Evolutionary conservation across 2,329 filamentous ascomycete species (phyloP), one percentile per base, ranked within the genome.

Genomic region (Coniochaeta hoffmannii): DNA sequence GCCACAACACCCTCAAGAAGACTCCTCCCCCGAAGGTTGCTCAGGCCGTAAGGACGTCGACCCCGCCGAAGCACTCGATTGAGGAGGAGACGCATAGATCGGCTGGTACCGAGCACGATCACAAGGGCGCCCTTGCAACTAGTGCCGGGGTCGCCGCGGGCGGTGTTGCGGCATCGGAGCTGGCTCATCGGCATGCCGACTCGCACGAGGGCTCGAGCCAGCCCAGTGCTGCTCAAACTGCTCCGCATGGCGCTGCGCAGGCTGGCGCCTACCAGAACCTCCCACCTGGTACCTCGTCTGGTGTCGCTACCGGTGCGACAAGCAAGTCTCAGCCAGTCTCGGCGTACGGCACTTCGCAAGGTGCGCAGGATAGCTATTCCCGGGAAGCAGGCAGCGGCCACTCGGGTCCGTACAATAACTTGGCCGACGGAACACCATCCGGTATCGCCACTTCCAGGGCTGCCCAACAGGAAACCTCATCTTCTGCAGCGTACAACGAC

Each of bases 351-450:
- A 28, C 41, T 2, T n/a, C 41, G 22, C 41, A 28, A 4, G 41
- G 6, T 12, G 10, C 41, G 19, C 41, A 46, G 22, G 22, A 3
- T 10, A 19, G 24, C 3, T 46, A 46, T 22, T 32, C 26, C 30
- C 10, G 50, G 15, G 50, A 35, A 35, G 50, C 30, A 17, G 50
- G 17, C n/a, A 28, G n/a, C 17, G 22, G 11, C 28, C 6, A 22
- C 19, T 38, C 36, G 17, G 52, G 50, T 1, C 50, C 41, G 12
- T 63, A 63, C 34, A 63, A 63, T 30, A 34, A 55, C n/a, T 55
- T 63, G 10, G 19, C 62, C 1, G 61, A 60, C 0, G 62, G 62
- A 9, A 64, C 62, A 0, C 57, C 58, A 1, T 64, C 61, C 0
- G 61, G 62, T 14, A 57, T 63, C 24, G 38, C 14, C 60, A 62